These are phyloP conservation scores for Lagenaria siceraria DNA, from an alignment of 306 rosid genomes.

Conservation along the genomic window DNA sequence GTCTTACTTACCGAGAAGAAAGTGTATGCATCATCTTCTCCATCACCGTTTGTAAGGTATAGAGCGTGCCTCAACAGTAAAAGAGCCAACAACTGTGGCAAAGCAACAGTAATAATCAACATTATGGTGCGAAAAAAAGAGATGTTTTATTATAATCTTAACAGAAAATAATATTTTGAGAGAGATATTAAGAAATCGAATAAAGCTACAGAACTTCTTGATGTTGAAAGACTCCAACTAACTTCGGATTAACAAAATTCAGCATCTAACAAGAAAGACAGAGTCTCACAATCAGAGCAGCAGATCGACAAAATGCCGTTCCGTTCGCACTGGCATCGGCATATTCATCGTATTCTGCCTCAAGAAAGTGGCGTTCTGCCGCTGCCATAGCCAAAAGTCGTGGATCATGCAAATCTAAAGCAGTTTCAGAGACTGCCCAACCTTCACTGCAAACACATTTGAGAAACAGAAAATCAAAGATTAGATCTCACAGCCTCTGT, in stretches of 20 bases:
- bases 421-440: constrained; percentile 91
- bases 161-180: neutral
- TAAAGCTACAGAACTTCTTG: neutral
- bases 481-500: neutral
- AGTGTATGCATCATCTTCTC: constrained; percentile 53
- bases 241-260: neutral
- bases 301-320: constrained; percentile 94
- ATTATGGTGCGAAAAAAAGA: neutral
- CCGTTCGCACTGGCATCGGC: constrained; percentile 81
- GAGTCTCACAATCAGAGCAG: constrained; percentile 76
- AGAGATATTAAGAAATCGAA: neutral
- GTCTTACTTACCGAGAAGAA: constrained; percentile 60
- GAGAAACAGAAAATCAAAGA: constrained; percentile 4
- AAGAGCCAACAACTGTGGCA: constrained; percentile 81
- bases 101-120: constrained; percentile 1
- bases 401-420: constrained; percentile 91
- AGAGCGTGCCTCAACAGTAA: constrained; percentile 78
- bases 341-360: constrained; percentile 91
- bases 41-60: constrained; percentile 57
- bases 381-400: constrained; percentile 89
- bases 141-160: neutral
- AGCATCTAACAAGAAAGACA: neutral
- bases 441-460: constrained; percentile 46
- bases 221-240: neutral
- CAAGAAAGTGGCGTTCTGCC: constrained; percentile 82